Evolutionary conservation across 139 green algal species (phyloP).

Genomic region (Tetradesmus lagerheimii): DNA sequence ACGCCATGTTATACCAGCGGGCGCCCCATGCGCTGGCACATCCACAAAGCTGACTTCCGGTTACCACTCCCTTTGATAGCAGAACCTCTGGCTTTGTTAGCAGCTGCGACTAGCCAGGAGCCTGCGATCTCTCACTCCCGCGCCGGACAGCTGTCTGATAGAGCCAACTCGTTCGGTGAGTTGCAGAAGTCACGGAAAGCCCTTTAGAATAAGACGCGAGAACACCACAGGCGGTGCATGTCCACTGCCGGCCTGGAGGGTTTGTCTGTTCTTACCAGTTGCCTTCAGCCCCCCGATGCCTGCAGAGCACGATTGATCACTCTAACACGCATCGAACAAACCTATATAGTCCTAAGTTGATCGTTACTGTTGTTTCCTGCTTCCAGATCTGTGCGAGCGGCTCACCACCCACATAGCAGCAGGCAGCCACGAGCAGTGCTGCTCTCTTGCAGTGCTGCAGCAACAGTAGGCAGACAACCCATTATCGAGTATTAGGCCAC

Average conservation of each 20-base stretch:
- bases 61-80: too few relatives aligned
- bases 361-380: not conserved
- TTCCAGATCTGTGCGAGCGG: not conserved
- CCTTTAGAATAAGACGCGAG: not conserved
- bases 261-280: not conserved
- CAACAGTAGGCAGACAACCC: not conserved
- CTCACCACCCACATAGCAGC: not conserved
- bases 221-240: too few relatives aligned
- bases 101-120: not conserved
- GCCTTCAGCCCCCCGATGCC: not conserved
- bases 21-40: not conserved
- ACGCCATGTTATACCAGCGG: not conserved
- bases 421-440: not conserved
- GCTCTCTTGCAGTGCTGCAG: not conserved
- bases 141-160: not conserved
- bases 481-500: too few relatives aligned
- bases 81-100: too few relatives aligned
- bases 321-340: not conserved
- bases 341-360: not conserved
- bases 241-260: not conserved
- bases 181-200: not conserved
- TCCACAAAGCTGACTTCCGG: too few relatives aligned
- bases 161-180: not conserved
- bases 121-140: not conserved
- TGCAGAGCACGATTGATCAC: not conserved